Evolutionary conservation across 495 filamentous ascomycete genomes (phyloP).

Genomic region (Penicillium malachiteum): DNA sequence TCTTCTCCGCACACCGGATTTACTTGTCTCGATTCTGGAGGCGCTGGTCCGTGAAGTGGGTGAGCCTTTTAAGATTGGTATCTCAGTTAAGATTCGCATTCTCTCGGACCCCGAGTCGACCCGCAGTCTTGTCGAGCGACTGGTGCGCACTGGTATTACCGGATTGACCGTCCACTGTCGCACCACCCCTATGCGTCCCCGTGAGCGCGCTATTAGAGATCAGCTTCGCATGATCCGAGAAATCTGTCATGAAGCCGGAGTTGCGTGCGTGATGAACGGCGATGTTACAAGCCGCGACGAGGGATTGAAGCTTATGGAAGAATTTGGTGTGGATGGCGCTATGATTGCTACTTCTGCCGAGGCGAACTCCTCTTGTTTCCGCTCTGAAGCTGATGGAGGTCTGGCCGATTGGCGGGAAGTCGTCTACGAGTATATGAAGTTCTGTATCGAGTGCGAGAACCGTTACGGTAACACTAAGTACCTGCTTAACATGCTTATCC

Average conservation of each 20-base stretch:
- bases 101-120: constrained; percentile 74
- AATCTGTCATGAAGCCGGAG: constrained; percentile 76
- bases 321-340: constrained; percentile 84
- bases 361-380: constrained; percentile 82
- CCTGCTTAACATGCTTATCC: constrained; percentile 77
- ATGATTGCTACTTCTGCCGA: constrained; percentile 97
- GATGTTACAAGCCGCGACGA: constrained; percentile 74
- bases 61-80: constrained; percentile 74
- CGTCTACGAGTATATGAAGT: constrained; percentile 68
- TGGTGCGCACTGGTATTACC: constrained; percentile 83
- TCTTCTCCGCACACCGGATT: constrained; percentile 77
- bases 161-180: constrained; percentile 93
- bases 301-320: constrained; percentile 62
- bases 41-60: constrained; percentile 77
- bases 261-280: constrained; percentile 92
- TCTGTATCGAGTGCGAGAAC: constrained; percentile 74
- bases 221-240: constrained; percentile 77
- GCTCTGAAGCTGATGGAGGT: constrained; percentile 60
- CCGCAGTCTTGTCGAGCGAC: constrained; percentile 65
- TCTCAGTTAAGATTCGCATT: constrained; percentile 92
- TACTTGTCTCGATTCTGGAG: constrained; percentile 74
- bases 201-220: constrained; percentile 81
- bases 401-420: constrained; percentile 69
- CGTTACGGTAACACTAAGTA: constrained; percentile 90
- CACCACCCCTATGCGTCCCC: constrained; percentile 90